Evolutionary conservation across 2,329 filamentous ascomycete genomes (phyloP).

Genomic region (Cytospora chrysosperma): DNA sequence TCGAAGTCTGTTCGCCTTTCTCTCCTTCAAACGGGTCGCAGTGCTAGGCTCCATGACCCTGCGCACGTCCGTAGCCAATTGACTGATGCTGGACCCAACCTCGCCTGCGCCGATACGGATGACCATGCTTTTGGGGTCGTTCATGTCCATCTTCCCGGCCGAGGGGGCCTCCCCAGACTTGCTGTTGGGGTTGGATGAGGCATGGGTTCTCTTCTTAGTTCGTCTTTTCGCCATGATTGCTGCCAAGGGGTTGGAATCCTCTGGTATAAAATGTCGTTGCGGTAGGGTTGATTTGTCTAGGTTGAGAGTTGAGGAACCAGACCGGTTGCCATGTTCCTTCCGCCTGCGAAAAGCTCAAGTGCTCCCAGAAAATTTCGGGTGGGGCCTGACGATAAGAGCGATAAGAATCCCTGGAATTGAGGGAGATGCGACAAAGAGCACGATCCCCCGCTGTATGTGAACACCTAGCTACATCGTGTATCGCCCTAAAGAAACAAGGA

Average conservation of each 20-base stretch:
- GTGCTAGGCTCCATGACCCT: constrained; percentile 96
- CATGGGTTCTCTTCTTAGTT: constrained; percentile 86
- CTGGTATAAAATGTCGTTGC: constrained; percentile 19
- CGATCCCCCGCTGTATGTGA: not conserved
- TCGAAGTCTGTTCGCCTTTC: constrained; percentile 80
- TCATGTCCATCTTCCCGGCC: constrained; percentile 60
- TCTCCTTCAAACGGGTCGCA: constrained; percentile 83
- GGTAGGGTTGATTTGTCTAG: not conserved
- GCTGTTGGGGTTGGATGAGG: constrained; percentile 60
- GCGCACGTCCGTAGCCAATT: constrained; percentile 87
- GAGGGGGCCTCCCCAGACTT: constrained; percentile 52
- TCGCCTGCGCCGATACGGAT: constrained; percentile 94
- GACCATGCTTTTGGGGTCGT: constrained; percentile 93
- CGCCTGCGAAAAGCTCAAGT: not conserved
- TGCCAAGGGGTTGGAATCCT: not conserved
- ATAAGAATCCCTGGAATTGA: constrained; percentile 20
- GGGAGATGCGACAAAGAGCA: not conserved
- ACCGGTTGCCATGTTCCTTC: not conserved
- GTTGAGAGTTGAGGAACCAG: not conserved
- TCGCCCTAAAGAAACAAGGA: not conserved
- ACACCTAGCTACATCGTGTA: not conserved
- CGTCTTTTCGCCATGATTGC: constrained; percentile 71
- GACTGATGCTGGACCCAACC: constrained; percentile 86
- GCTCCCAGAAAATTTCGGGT: constrained; percentile 35
- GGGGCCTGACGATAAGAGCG: constrained; percentile 38